These are phyloP conservation scores for Diaporthe batatas DNA, from an alignment of 2,329 filamentous ascomycete species.

Conservation along the genomic window DNA sequence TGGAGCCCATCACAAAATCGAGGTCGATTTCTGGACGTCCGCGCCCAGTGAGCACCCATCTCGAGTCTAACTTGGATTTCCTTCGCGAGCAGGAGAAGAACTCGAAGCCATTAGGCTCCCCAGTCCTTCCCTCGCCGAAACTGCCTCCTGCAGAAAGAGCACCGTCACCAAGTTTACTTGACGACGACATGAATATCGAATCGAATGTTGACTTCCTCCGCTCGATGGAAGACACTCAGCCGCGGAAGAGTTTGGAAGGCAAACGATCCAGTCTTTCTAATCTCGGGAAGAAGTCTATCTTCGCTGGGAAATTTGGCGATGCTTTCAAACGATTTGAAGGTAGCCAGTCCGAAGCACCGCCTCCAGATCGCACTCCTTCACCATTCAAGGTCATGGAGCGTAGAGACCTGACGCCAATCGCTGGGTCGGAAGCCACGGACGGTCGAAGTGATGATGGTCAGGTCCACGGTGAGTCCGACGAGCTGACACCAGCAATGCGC, in stretches of 20 bases:
- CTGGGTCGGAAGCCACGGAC: conserved; percentile 80
- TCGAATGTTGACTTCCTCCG: conserved; percentile 88
- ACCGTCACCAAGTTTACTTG: conserved; percentile 57
- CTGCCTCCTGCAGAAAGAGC: conserved; percentile 51
- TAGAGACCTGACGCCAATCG: conserved; percentile 76
- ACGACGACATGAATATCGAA: conserved; percentile 74
- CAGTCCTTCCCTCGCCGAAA: conserved; percentile 52
- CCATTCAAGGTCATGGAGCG: conserved; percentile 63
- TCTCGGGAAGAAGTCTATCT: conserved; percentile 82
- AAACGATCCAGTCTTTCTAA: conserved; percentile 81
- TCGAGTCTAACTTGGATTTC: conserved; percentile 86
- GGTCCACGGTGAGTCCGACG: conserved; percentile 74
- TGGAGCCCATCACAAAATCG: conserved; percentile 70
- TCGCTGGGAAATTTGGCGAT: conserved; percentile 92
- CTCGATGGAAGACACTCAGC: conserved; percentile 76
- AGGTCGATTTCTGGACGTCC: conserved; percentile 60
- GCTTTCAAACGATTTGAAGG: conserved; percentile 93
- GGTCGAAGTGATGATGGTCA: conserved; percentile 76
- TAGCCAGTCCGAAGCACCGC: conserved; percentile 52
- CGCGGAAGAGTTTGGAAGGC: conserved; percentile 71
- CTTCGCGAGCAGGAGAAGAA: conserved; percentile 80
- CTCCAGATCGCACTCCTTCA: conserved; percentile 60
- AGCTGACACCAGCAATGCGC: conserved; percentile 87
- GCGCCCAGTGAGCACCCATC: conserved; percentile 84
- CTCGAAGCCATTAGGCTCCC: conserved; percentile 56